Evolutionary conservation across 2,329 filamentous ascomycete genomes (phyloP).

Genomic region (Dothidotthia symphoricarpi): DNA sequence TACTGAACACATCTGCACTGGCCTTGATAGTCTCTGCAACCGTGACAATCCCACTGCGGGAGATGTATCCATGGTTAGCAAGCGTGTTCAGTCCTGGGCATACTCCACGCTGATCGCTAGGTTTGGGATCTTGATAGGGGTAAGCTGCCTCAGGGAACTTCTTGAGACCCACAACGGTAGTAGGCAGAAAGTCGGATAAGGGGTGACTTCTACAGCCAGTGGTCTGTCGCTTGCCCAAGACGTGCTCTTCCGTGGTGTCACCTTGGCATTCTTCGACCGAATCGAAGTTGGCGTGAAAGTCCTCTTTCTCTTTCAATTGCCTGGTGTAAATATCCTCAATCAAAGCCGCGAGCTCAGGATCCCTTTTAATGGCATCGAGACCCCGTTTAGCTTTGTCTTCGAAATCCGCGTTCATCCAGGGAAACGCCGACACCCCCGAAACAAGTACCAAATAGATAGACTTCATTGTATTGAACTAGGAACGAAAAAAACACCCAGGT

Average conservation of each 20-base stretch:
- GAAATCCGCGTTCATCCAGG: too few species aligned
- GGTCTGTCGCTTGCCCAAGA: background rate
- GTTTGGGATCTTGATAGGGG: background rate
- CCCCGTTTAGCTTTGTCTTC: too few species aligned
- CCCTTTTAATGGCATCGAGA: too few species aligned
- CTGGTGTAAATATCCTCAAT: too few species aligned
- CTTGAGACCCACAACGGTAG: background rate
- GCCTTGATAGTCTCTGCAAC: slow-evolving; percentile 1
- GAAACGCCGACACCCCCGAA: too few species aligned
- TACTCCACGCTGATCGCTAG: background rate
- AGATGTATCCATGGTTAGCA: slow-evolving; percentile 3
- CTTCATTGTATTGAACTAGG: too few species aligned
- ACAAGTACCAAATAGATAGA: too few species aligned
- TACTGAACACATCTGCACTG: background rate
- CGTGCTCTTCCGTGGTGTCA: background rate
- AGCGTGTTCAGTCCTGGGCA: slow-evolving; percentile 2
- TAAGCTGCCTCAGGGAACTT: background rate
- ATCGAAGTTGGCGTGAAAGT: background rate
- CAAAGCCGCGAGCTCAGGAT: too few species aligned
- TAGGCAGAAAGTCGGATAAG: background rate
- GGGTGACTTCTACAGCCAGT: background rate
- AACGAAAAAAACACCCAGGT: too few species aligned
- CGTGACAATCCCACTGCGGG: background rate
- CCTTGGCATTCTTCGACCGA: background rate
- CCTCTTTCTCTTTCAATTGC: too few species aligned